Base-by-base conservation (phyloP, 257 asterid species). In the Salvia splendens region DNA sequence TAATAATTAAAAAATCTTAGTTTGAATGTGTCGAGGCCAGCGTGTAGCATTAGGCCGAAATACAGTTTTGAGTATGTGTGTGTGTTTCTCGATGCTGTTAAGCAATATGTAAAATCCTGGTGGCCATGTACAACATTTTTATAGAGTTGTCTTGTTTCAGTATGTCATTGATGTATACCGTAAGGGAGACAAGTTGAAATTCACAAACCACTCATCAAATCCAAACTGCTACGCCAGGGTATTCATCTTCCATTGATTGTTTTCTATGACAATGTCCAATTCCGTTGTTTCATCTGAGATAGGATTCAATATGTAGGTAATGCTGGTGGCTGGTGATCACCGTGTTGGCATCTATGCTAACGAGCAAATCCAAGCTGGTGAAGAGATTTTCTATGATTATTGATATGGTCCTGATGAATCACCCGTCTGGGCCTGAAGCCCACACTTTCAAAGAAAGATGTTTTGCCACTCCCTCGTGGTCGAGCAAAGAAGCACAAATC, bases 341-440 rank as follows among this genome's bases (percentile, higher is more conserved):
- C 96, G 96, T n/a, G 99, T 94, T 57, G 97, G 97, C 33, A 94
- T 94, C 45, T 94, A 81, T 60, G 97, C 99, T 11, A 94, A 94
- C 0, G 96, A 94, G 77, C 87, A 56, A 30, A 87, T 94, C 36
- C 95, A 82, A 61, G 88, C 95, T 48, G 86, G 96, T 9, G 91
- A 88, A 71, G 99, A 94, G 82, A 84, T 91, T 47, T 94, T 94
- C 75, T 91, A 94, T 45, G 99, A 94, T 62, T 94, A 91, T 73
- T 91, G 95, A 2, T 91, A 94, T 65, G 95, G 96, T 12, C 99
- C 97, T 6, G 96, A 89, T 70, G 84, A 86, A 75, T 96, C 98
- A 4, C 97, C 97, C 6, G n/a, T 73, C 6, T 91, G 98, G 98
- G 98, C 96, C 89, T 91, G 51, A 88, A 74, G 80, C 95, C 96